A percentile compares a stretch with the other conserved stretches of the same genome.
These are phyloP conservation scores for Abortiporus biennis DNA, from an alignment of 1,284 basidiomycete genomes.

Conservation along the genomic window DNA sequence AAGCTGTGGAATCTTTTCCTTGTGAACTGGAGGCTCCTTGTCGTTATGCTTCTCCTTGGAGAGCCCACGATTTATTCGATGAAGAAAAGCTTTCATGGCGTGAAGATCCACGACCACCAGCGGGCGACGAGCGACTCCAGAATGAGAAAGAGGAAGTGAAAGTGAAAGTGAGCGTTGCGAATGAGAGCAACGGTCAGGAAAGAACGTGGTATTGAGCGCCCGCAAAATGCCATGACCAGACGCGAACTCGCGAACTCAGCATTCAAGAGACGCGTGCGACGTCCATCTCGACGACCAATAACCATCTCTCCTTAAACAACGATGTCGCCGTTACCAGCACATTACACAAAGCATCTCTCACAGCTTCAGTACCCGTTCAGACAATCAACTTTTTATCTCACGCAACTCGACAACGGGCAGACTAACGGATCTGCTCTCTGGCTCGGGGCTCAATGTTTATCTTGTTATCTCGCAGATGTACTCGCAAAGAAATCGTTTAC, in stretches of 20 bases:
- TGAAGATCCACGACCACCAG: conserved; percentile 8
- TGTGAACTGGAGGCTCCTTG: conserved; percentile 43
- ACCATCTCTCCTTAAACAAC: not conserved
- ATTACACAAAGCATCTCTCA: conserved; percentile 63
- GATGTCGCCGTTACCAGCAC: conserved; percentile 38
- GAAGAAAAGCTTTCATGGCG: conserved; percentile 73
- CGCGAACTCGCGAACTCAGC: conserved; percentile 8
- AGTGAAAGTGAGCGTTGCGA: not conserved
- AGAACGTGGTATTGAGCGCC: conserved; percentile 4
- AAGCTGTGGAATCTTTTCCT: conserved; percentile 63
- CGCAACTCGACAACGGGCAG: conserved; percentile 51
- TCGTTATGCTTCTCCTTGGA: conserved; percentile 46
- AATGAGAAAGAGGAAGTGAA: conserved; percentile 9
- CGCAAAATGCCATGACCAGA: no score
- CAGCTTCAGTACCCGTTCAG: conserved; percentile 44
- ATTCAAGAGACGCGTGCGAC: conserved; percentile 20
- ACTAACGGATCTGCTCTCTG: conserved; percentile 87
- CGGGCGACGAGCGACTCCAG: conserved; percentile 6
- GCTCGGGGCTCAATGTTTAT: conserved; percentile 76
- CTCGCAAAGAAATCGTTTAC: not conserved
- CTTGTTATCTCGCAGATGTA: conserved; percentile 48
- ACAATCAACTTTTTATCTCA: conserved; percentile 35
- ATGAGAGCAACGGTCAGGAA: no score
- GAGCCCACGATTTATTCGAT: conserved; percentile 64
- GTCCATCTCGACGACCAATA: conserved; percentile 16